Evolutionary conservation across 331 rosid species (phyloP).

Genomic region (Dryas integrifolia): DNA sequence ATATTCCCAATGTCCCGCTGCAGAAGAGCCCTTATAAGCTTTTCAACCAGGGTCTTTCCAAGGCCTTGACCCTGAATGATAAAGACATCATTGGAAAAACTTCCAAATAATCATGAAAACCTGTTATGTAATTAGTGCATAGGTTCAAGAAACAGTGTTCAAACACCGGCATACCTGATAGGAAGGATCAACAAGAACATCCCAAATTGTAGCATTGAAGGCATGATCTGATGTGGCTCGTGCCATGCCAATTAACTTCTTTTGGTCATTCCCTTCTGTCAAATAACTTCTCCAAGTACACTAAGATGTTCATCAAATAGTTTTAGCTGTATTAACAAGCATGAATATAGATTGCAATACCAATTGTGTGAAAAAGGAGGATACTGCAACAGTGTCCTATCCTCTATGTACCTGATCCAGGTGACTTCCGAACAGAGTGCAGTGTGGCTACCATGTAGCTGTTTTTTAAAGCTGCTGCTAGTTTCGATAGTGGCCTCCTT

Average conservation of each 20-base stretch:
- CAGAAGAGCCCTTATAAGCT: slow-evolving; percentile 74
- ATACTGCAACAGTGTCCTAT: slow-evolving; percentile 25
- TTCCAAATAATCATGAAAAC: not conserved
- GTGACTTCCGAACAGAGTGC: slow-evolving; percentile 63
- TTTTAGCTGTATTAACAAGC: slow-evolving; percentile 47
- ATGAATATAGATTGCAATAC: slow-evolving; percentile 27
- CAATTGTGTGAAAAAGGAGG: slow-evolving; percentile 23
- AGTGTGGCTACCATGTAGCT: slow-evolving; percentile 89
- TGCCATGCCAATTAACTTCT: slow-evolving; percentile 91
- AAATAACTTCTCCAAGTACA: slow-evolving; percentile 98
- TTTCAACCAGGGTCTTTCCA: slow-evolving; percentile 89
- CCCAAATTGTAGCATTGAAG: slow-evolving; percentile 98
- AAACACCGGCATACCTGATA: slow-evolving; percentile 63
- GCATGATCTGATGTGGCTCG: slow-evolving; percentile 99
- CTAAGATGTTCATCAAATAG: slow-evolving; percentile 79
- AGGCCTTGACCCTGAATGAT: slow-evolving; percentile 86
- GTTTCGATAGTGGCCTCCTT: slow-evolving; percentile 71
- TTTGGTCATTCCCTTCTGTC: slow-evolving; percentile 79
- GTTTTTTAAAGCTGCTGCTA: slow-evolving; percentile 85
- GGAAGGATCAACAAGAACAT: slow-evolving; percentile 88
- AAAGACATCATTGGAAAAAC: slow-evolving; percentile 27
- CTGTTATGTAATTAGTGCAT: not conserved
- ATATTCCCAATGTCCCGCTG: slow-evolving; percentile 93
- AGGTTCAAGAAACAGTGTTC: not conserved
- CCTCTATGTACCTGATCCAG: slow-evolving; percentile 70